Percentiles rank a stretch among this genome's conserved stretches.
Evolutionary conservation across 2,329 filamentous ascomycete species (phyloP).

Genomic region (Westerdykella ornata): DNA sequence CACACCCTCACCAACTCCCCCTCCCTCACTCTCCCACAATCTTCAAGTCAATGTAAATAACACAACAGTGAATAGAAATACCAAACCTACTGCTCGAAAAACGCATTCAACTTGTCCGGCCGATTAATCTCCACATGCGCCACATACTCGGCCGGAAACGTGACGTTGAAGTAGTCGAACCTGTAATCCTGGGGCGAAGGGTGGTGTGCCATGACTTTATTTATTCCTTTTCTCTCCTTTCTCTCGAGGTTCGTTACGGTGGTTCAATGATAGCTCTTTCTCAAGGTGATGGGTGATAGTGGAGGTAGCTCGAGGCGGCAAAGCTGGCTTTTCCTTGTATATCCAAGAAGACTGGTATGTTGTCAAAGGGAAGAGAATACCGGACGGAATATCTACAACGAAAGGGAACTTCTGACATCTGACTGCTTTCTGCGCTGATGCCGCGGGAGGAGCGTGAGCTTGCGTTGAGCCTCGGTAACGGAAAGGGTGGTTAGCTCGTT

Average conservation of each 20-base stretch:
- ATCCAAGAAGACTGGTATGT: background rate
- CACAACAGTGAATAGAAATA: background rate
- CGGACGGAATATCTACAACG: background rate
- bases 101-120: conserved; percentile 80
- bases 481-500: conserved; percentile 1
- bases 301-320: no score
- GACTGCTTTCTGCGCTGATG: background rate
- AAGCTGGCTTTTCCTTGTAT: no score
- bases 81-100: conserved; percentile 56
- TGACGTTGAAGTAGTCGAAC: conserved; percentile 66
- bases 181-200: conserved; percentile 25
- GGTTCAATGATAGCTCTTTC: no score
- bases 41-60: no score
- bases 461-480: conserved; percentile 1
- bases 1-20: no score
- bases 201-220: conserved; percentile 17
- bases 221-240: background rate
- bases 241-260: background rate
- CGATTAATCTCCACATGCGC: conserved; percentile 92
- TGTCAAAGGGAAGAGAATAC: background rate
- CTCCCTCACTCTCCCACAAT: no score
- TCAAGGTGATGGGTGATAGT: no score
- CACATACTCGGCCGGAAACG: conserved; percentile 64
- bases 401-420: conserved; percentile 1
- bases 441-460: no score